Conservation (phyloP, 177 flowering plant species). For the Vitis hybrid region DNA sequence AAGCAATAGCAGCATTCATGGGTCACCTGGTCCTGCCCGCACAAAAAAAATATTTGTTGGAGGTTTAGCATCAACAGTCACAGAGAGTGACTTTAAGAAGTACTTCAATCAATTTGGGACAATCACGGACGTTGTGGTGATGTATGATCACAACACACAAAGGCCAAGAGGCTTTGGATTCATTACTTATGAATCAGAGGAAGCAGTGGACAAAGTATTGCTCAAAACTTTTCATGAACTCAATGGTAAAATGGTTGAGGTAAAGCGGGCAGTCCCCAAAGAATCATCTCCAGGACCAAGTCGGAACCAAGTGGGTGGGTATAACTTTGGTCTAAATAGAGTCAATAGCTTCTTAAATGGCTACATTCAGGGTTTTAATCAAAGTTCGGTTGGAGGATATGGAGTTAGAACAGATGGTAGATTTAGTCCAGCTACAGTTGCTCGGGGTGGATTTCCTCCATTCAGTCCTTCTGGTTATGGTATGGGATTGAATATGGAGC, state of each 20-base stretch:
- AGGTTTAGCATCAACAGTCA: conserved; percentile 63
- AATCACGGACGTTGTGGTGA: conserved; percentile 64
- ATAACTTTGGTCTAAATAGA: conserved; percentile 38
- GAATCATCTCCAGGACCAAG: conserved; percentile 55
- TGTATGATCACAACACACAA: conserved; percentile 70
- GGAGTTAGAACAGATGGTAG: conserved; percentile 59
- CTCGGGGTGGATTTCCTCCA: conserved; percentile 62
- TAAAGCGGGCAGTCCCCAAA: conserved; percentile 65
- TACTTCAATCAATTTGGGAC: conserved; percentile 65
- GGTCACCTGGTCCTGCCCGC: conserved; percentile 48
- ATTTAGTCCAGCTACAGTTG: conserved; percentile 48
- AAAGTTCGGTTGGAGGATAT: conserved; percentile 41
- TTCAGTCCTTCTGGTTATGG: conserved; percentile 51
- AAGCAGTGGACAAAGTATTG: conserved; percentile 62
- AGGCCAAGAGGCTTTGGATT: conserved; percentile 70
- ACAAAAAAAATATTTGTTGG: conserved; percentile 70
- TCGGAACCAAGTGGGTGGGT: conserved; percentile 40
- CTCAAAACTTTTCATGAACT: conserved; percentile 61
- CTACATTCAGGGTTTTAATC: conserved; percentile 45
- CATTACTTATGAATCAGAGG: conserved; percentile 65
- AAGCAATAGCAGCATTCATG: conserved; percentile 39
- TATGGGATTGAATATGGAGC: conserved; percentile 58
- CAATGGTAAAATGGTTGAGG: conserved; percentile 72
- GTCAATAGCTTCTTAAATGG: conserved; percentile 44
- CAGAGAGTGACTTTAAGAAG: conserved; percentile 58